A percentile compares a stretch with the other conserved stretches of the same genome.
These are phyloP conservation scores for Fistulina hepatica DNA, from an alignment of 1,284 basidiomycete species.

Conservation along the genomic window DNA sequence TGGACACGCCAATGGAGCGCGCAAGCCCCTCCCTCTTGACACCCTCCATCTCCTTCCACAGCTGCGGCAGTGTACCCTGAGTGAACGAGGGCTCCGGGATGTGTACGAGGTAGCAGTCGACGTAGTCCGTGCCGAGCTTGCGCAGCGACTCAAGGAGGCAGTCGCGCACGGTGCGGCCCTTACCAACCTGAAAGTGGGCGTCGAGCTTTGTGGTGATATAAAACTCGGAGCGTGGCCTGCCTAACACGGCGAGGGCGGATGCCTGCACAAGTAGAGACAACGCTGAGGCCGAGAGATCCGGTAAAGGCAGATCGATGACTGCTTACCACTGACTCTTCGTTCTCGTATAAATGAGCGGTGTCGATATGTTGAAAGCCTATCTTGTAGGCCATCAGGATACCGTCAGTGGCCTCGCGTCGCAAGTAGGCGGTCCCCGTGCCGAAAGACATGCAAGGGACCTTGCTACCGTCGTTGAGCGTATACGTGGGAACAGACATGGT, in stretches of 20 bases:
- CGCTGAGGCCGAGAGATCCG: background rate
- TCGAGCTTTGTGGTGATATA: conserved; percentile 61
- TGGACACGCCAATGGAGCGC: conserved; percentile 77
- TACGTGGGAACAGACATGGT: conserved; percentile 24
- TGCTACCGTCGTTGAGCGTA: conserved; percentile 47
- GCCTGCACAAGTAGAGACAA: conserved; percentile 24
- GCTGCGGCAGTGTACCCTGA: conserved; percentile 35
- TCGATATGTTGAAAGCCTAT: conserved; percentile 62
- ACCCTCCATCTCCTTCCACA: conserved; percentile 68
- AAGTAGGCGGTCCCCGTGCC: conserved; percentile 59
- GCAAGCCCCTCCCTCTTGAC: conserved; percentile 57
- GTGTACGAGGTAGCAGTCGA: conserved; percentile 76
- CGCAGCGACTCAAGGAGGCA: conserved; percentile 42
- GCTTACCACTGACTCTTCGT: conserved; percentile 40
- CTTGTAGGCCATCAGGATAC: conserved; percentile 43
- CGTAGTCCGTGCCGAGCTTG: conserved; percentile 55
- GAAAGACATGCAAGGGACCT: conserved; percentile 54
- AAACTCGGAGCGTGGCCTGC: conserved; percentile 42
- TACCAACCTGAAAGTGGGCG: conserved; percentile 15
- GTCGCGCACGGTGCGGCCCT: conserved; percentile 39
- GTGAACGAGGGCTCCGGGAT: conserved; percentile 34
- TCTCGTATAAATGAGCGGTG: conserved; percentile 56
- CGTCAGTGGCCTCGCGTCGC: conserved; percentile 37
- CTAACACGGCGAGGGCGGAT: conserved; percentile 38
- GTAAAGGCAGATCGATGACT: background rate